Conservation (phyloP, 2,329 filamentous ascomycete genomes). For the Anthostomella pinea region DNA sequence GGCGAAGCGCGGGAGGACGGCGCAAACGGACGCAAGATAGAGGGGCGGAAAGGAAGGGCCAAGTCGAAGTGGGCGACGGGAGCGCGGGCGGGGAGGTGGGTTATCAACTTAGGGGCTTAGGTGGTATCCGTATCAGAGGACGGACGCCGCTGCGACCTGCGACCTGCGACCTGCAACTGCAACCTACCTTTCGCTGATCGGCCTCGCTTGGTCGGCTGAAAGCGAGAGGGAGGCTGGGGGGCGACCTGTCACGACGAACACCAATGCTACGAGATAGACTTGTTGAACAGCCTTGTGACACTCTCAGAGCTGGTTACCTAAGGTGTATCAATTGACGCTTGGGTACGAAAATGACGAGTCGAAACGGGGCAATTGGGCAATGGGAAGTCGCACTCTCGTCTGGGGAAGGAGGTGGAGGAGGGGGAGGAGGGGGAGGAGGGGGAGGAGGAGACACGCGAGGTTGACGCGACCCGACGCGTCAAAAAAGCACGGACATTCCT, state of each 20-base stretch:
- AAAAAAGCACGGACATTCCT: not conserved
- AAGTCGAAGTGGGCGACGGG: constrained; percentile 1
- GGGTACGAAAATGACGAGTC: not conserved
- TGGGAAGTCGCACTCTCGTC: not conserved
- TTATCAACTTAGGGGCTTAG: not conserved
- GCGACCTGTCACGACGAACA: no score
- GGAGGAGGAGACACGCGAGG: constrained; percentile 21
- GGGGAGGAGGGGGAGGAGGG: constrained; percentile 2
- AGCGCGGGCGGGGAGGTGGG: no score
- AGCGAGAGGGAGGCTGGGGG: constrained; percentile 3
- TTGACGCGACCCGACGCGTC: constrained; percentile 25
- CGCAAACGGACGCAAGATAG: no score
- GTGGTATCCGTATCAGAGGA: not conserved
- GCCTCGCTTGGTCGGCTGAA: constrained; percentile 1
- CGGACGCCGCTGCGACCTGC: constrained; percentile 1
- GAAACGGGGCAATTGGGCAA: not conserved
- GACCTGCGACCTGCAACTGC: not conserved
- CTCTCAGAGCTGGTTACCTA: not conserved
- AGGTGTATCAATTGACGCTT: no score
- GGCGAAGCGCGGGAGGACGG: no score
- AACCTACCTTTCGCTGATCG: not conserved
- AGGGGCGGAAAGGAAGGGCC: no score
- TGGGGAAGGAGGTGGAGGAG: not conserved
- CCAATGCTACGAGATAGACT: no score
- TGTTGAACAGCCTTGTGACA: no score